Base-by-base conservation (phyloP, 2,329 filamentous ascomycete species). In the Elsinoe batatas region DNA sequence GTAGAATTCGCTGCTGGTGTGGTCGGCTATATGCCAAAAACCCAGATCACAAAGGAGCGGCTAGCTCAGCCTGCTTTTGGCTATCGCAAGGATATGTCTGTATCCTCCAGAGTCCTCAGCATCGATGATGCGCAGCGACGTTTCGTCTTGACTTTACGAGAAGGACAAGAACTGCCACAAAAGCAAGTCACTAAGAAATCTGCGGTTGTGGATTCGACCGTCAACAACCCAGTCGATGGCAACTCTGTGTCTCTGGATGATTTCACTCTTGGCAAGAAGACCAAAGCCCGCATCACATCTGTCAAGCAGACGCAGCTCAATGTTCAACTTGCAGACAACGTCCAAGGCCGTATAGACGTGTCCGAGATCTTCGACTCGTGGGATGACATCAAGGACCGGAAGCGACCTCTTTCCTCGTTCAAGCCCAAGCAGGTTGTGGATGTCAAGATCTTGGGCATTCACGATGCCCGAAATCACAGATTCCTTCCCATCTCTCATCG, bases 241-340 rank as follows among this genome's bases (percentile, higher is more conserved):
- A 75, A 73, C 3, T 76, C 88, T 58, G 76, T 73, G 33, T 79
- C 81, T 5, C 75, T 85, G n/a, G 81, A 83, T 44, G 88, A 95
- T 61, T 79, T 95, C 49, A 75, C 75, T 1, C 76, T 89, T 30
- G 91, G 91, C 54, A 85, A 79, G 61, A 68, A 86, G 46, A 83
- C 84, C 6, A 89, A 87, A 66, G 91, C 87, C 37, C 85, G 79
- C 62, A 81, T 98, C 43, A 80, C 81, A n/a, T 88, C 88, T 0
- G 75, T 96, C 65, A 95, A 95, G 70, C 84, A 85, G 49, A 96
- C 91, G 0, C 93, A 98, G 68, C 75, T 97, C 56, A 97, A 97
- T 62, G 89, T 98, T 5, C 82, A 87, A 61, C 78, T 97, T 51
- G 85, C 88, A 42, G 88, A 94, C 65, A 89, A 90, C 61, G 78